Conservation (phyloP, 371 early-diverging fungal genomes). For the Cokeromyces recurvatus region DNA sequence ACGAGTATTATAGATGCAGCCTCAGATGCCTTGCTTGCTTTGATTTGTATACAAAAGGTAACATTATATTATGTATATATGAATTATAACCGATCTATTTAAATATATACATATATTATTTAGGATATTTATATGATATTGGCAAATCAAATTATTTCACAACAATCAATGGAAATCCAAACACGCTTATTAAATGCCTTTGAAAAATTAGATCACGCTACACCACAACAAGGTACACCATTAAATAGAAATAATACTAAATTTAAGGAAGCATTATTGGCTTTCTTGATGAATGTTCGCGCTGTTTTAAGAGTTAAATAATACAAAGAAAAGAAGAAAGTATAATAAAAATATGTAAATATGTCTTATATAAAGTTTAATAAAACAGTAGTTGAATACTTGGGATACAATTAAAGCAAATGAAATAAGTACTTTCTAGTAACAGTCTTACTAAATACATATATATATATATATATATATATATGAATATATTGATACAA, state of each 20-base stretch:
- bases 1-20: slow-evolving; percentile 54
- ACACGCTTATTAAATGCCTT: slow-evolving; percentile 45
- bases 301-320: slow-evolving; percentile 66
- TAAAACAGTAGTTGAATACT: too few species aligned
- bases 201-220: slow-evolving; percentile 38
- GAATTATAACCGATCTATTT: slow-evolving; percentile 23
- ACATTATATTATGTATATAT: slow-evolving; percentile 29
- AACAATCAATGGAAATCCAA: slow-evolving; percentile 45
- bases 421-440: too few species aligned
- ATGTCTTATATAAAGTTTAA: too few species aligned
- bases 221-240: slow-evolving; percentile 18
- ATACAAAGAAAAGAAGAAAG: slow-evolving; percentile 3
- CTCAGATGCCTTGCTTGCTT: slow-evolving; percentile 53
- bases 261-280: slow-evolving; percentile 48
- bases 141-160: slow-evolving; percentile 50
- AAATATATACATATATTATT: too few species aligned
- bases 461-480: too few species aligned
- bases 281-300: slow-evolving; percentile 62
- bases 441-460: too few species aligned
- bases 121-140: slow-evolving; percentile 29
- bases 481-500: too few species aligned
- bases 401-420: too few species aligned
- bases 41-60: slow-evolving; percentile 54
- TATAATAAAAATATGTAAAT: too few species aligned
- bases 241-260: slow-evolving; percentile 21